phyloP scores from a whole-genome alignment of 164 flowering plant genomes.

The Aristolochia fimbriata region DNA sequence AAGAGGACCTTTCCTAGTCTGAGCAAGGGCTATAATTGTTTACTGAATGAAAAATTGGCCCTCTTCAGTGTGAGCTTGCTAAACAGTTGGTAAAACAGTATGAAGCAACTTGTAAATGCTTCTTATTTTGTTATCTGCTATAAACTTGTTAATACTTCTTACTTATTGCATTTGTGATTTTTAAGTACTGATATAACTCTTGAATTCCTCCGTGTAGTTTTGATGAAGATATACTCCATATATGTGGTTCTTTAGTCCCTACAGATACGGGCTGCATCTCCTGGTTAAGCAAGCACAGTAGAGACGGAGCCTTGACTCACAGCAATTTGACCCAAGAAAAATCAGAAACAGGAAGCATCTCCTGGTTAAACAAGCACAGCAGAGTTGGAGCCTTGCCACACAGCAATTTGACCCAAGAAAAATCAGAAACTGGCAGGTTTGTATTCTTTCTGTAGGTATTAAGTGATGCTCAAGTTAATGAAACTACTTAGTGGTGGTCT shows the following conservation, averaged over 20 bases:
- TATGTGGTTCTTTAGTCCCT: too few relatives aligned
- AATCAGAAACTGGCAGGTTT: constrained; percentile 34
- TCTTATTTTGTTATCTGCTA: neutral
- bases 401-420: constrained; percentile 22
- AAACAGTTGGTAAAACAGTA: neutral
- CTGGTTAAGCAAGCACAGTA: too few relatives aligned
- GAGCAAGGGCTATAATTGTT: too few relatives aligned
- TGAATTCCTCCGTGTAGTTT: neutral
- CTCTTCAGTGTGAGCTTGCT: too few relatives aligned
- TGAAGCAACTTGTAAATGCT: neutral
- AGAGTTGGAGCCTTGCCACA: constrained; percentile 26
- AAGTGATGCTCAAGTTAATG: neutral
- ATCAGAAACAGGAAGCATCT: constrained; percentile 49
- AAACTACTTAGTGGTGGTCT: neutral
- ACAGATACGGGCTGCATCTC: too few relatives aligned
- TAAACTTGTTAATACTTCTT: neutral
- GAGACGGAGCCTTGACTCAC: too few relatives aligned
- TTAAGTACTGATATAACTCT: too few relatives aligned
- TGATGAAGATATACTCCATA: too few relatives aligned
- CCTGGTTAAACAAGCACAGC: constrained; percentile 44
- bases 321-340: constrained; percentile 20
- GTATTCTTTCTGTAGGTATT: neutral
- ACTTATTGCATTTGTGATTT: neutral
- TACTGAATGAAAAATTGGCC: too few relatives aligned
- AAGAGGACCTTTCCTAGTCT: too few relatives aligned